Conservation (phyloP, 192 early-diverging fungal species). For the Coemansia sp. region DNA sequence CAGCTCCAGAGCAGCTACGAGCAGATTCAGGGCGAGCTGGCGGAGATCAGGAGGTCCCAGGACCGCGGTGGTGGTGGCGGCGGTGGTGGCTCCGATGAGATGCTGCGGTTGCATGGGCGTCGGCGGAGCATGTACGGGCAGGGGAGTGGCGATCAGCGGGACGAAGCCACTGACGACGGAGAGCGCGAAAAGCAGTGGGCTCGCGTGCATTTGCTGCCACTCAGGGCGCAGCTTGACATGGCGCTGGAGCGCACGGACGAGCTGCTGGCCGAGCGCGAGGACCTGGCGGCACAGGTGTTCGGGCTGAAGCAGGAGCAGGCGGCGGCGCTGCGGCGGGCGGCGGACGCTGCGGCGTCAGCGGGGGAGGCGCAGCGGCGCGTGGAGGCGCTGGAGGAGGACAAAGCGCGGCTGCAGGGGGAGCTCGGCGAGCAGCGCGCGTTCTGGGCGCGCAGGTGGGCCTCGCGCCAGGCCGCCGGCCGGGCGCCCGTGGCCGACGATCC, state of each 20-base stretch:
- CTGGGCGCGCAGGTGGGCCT: slow-evolving; percentile 35
- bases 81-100: not conserved
- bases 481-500: not conserved
- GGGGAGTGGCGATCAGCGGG: not conserved
- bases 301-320: slow-evolving; percentile 28
- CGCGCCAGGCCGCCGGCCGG: slow-evolving; percentile 9
- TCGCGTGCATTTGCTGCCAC: slow-evolving; percentile 27
- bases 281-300: slow-evolving; percentile 24
- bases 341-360: slow-evolving; percentile 12
- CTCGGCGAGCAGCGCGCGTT: slow-evolving; percentile 30
- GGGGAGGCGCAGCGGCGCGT: slow-evolving; percentile 18
- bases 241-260: slow-evolving; percentile 41
- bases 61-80: too few relatives aligned
- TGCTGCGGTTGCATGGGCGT: slow-evolving; percentile 27
- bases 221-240: slow-evolving; percentile 34
- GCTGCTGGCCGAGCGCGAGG: slow-evolving; percentile 41
- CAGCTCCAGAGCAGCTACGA: slow-evolving; percentile 38
- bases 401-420: slow-evolving; percentile 22
- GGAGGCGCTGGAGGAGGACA: slow-evolving; percentile 31
- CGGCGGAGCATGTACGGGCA: slow-evolving; percentile 33
- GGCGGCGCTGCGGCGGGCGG: slow-evolving; percentile 23
- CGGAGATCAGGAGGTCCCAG: slow-evolving; percentile 3
- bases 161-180: not conserved
- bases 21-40: slow-evolving; percentile 22
- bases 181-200: slow-evolving; percentile 34